Evolutionary conservation across 495 filamentous ascomycete species (phyloP).

Genomic region (Penicillium subrubescens): DNA sequence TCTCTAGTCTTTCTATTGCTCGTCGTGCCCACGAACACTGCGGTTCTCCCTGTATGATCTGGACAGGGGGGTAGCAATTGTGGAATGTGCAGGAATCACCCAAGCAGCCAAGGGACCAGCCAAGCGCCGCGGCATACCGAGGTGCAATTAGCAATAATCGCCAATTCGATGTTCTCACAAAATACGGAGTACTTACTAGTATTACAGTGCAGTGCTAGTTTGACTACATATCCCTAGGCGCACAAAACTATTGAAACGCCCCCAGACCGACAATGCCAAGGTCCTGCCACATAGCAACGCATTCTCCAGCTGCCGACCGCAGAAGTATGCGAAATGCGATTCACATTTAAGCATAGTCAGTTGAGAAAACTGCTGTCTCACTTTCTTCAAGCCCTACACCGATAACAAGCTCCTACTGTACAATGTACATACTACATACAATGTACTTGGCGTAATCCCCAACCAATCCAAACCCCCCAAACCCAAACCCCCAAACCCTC

Average conservation of each 20-base stretch:
- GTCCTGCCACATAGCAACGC: not conserved
- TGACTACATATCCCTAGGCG: not conserved
- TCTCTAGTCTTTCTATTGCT: not conserved
- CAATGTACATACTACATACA: not conserved
- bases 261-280: not conserved
- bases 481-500: not conserved
- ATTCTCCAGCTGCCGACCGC: not conserved
- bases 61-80: not conserved
- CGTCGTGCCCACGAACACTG: not conserved
- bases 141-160: not conserved
- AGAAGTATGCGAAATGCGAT: not conserved
- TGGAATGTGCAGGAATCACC: not conserved
- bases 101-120: conserved; percentile 9
- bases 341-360: not conserved
- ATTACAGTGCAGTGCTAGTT: not conserved
- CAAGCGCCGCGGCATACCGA: conserved; percentile 14
- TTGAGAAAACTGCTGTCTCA: not conserved
- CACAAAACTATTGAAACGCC: not conserved
- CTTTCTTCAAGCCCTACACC: not conserved
- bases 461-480: not conserved
- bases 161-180: not conserved
- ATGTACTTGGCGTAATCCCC: not conserved
- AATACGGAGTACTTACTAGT: not conserved
- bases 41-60: no score
- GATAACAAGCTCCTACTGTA: not conserved